A percentile compares a stretch with the other conserved stretches of the same genome.
Conservation (phyloP, 805 yeast species). For the Starmerella sp. region DNA sequence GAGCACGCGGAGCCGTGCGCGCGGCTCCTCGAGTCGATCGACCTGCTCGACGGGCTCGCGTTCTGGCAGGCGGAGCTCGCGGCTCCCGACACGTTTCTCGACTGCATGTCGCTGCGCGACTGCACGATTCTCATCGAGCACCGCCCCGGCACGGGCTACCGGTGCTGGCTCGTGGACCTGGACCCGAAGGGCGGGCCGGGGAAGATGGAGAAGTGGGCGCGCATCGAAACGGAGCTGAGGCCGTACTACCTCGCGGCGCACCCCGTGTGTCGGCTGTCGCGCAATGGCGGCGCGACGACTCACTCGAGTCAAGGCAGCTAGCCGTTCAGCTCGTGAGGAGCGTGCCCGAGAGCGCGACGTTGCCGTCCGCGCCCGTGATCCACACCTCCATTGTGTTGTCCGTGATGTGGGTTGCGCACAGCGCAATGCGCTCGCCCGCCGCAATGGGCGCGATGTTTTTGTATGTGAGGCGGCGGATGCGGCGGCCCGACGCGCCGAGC, state of each 20-base stretch:
- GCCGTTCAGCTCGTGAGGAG: not conserved
- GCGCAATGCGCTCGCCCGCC: slow-evolving; percentile 28
- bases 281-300: not conserved
- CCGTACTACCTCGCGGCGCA: slow-evolving; percentile 4
- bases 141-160: slow-evolving; percentile 26
- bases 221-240: slow-evolving; percentile 30
- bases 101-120: slow-evolving; percentile 44
- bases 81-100: not conserved
- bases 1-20: slow-evolving; percentile 10
- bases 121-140: slow-evolving; percentile 41
- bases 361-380: not conserved
- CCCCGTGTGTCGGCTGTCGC: slow-evolving; percentile 15
- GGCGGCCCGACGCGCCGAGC: slow-evolving; percentile 15
- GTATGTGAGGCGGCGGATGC: slow-evolving; percentile 35
- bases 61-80: slow-evolving; percentile 21
- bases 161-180: slow-evolving; percentile 40
- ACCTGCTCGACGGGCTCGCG: slow-evolving; percentile 24
- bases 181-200: slow-evolving; percentile 37
- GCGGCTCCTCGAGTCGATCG: slow-evolving; percentile 15
- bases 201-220: slow-evolving; percentile 40
- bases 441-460: slow-evolving; percentile 42
- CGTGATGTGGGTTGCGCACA: not conserved
- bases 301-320: no score
- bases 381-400: slow-evolving; percentile 3
- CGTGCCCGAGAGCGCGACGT: slow-evolving; percentile 1